Evolutionary conservation across 2,329 filamentous ascomycete genomes (phyloP).

Genomic region (Stachybotrys elegans): DNA sequence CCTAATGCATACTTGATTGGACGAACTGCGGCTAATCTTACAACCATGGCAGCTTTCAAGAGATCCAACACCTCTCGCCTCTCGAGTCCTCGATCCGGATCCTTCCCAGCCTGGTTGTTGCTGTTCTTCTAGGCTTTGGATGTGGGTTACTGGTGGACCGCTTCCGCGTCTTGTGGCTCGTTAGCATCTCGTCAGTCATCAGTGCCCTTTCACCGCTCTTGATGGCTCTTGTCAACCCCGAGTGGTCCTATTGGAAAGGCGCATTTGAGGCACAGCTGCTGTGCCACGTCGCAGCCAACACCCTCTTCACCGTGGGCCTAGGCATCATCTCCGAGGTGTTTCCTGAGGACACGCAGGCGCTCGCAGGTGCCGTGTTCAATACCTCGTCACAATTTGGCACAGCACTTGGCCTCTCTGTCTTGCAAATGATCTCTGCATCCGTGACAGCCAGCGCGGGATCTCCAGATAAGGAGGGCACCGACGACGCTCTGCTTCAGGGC

Average conservation of each 20-base stretch:
- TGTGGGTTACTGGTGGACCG: constrained; percentile 40
- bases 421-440: constrained; percentile 44
- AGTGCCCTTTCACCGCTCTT: constrained; percentile 42
- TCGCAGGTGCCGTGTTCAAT: constrained; percentile 59
- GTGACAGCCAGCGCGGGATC: too few species aligned
- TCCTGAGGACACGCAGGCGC: constrained; percentile 47
- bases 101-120: constrained; percentile 39
- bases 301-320: constrained; percentile 51
- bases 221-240: constrained; percentile 47
- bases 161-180: constrained; percentile 32
- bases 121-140: constrained; percentile 34
- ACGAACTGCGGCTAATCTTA: neutral
- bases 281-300: constrained; percentile 35
- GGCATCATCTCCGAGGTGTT: constrained; percentile 51
- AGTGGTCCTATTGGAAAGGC: constrained; percentile 46
- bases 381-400: constrained; percentile 51
- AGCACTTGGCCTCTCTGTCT: constrained; percentile 42
- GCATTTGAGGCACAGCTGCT: constrained; percentile 39
- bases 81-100: constrained; percentile 40
- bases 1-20: too few species aligned
- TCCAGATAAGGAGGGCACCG: too few species aligned
- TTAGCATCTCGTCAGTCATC: constrained; percentile 33
- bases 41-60: constrained; percentile 39
- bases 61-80: constrained; percentile 40
- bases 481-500: too few species aligned